Evolutionary conservation across 345 rosid species (phyloP).

Genomic region (Eucalyptus pauciflora): DNA sequence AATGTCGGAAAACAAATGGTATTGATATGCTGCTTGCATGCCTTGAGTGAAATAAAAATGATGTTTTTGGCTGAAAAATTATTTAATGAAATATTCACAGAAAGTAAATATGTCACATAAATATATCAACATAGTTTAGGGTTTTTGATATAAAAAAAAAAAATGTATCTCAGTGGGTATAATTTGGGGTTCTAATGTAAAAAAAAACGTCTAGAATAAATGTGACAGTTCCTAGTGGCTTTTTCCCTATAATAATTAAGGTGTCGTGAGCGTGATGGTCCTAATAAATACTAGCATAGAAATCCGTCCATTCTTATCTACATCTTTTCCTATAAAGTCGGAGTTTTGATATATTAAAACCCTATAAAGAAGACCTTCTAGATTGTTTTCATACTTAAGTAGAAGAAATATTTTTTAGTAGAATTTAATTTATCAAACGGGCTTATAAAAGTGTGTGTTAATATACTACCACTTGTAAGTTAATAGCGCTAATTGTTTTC

Average conservation of each 20-base stretch:
- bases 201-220: fast-evolving
- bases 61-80: no score
- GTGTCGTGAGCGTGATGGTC: background rate
- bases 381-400: background rate
- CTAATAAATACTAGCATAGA: background rate
- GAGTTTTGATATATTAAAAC: background rate
- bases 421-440: background rate
- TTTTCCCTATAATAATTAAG: background rate
- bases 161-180: fast-evolving
- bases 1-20: no score
- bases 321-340: background rate
- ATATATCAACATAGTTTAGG: no score
- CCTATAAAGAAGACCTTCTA: background rate
- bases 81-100: no score
- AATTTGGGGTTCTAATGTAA: fast-evolving
- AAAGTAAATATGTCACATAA: no score
- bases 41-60: no score
- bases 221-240: fast-evolving
- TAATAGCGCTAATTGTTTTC: background rate
- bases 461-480: background rate
- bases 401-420: background rate
- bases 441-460: background rate
- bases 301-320: fast-evolving
- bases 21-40: no score
- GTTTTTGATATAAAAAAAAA: no score